Conservation (phyloP, 1,139 yeast species). For the Yamadazyma sp. region DNA sequence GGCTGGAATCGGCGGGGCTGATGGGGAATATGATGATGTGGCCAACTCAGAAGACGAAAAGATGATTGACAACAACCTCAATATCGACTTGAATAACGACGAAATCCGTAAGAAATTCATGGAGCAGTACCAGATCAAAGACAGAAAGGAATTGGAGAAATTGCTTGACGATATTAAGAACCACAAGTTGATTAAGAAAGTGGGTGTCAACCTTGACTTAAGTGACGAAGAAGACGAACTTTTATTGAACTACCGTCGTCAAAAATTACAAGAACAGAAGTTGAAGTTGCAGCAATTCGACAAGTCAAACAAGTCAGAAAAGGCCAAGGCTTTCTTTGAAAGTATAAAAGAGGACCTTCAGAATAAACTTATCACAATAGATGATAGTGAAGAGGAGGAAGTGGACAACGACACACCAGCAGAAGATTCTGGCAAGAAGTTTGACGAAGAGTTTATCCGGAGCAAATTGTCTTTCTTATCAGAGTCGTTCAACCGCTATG, state of each 20-base stretch:
- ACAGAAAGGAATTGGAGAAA: constrained; percentile 68
- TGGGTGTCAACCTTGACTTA: constrained; percentile 62
- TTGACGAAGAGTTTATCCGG: constrained; percentile 61
- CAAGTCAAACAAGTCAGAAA: constrained; percentile 50
- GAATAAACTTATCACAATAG: constrained; percentile 19
- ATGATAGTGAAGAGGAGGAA: constrained; percentile 28
- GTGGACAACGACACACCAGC: constrained; percentile 20
- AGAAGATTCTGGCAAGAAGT: constrained; percentile 16
- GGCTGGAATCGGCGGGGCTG: constrained; percentile 85
- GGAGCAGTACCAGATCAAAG: constrained; percentile 68
- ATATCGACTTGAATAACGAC: constrained; percentile 57
- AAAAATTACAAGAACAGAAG: constrained; percentile 55
- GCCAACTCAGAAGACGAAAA: constrained; percentile 78
- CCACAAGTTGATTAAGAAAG: constrained; percentile 71
- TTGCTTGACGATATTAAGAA: constrained; percentile 79
- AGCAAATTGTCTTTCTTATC: constrained; percentile 63
- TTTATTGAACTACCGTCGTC: constrained; percentile 49
- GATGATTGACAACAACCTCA: constrained; percentile 75
- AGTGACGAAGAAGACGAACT: constrained; percentile 67
- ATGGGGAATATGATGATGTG: constrained; percentile 63
- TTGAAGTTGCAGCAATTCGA: constrained; percentile 56
- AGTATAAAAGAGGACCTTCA: constrained; percentile 55
- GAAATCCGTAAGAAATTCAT: constrained; percentile 62
- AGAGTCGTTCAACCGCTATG: constrained; percentile 33
- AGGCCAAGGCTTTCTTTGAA: constrained; percentile 71